Evolutionary conservation across 164 flowering plant species (phyloP), one percentile per base, ranked within the genome.

Genomic region (Berberis thunbergii): DNA sequence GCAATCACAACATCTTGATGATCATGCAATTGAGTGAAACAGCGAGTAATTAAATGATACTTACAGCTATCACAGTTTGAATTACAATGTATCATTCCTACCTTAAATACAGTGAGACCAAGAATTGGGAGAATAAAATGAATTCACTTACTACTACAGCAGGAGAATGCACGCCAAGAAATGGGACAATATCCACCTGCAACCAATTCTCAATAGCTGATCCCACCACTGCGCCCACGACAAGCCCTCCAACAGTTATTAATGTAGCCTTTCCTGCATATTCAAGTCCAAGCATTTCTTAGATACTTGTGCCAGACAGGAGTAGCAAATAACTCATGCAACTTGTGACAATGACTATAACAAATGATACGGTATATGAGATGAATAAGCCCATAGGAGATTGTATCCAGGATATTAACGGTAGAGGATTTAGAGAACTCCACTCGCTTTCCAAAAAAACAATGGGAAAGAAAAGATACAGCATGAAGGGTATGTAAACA

Each of bases 181-280:
- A 87, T 9, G 98, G 96, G 67, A 94, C 89, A 40, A 94, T 83
- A 71, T 90, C 98, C 43, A 94, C 98, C 68, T 90, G 98, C 78
- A 94, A 76, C 94, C 88, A 94, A 74, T 65, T 86, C 76, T 94
- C 98, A 56, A 88, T 86, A 9, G 82, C 92, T 45, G 96, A 88
- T 4, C 98, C 98, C 54, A 86, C 89, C 41, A 83, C 91, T 41
- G 96, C 98, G 60, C 98, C 98, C 45, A 84, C 86, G 44, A 84
- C 91, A 57, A 94, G 92, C 42, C 97, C 97, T 26, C 98, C 97
- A 38, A 81, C 66, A 5, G 96, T 88, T 63, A 94, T 84, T 43
- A 83, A 49, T 49, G 84, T 78, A 10, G 97, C 92, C 70, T 88
- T 94, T 62, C 98, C 98, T 90, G 89, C 77, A 79, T 65, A 44